These are phyloP conservation scores for Arthroderma uncinatum DNA, from an alignment of 2,329 filamentous ascomycete species.

Conservation along the genomic window DNA sequence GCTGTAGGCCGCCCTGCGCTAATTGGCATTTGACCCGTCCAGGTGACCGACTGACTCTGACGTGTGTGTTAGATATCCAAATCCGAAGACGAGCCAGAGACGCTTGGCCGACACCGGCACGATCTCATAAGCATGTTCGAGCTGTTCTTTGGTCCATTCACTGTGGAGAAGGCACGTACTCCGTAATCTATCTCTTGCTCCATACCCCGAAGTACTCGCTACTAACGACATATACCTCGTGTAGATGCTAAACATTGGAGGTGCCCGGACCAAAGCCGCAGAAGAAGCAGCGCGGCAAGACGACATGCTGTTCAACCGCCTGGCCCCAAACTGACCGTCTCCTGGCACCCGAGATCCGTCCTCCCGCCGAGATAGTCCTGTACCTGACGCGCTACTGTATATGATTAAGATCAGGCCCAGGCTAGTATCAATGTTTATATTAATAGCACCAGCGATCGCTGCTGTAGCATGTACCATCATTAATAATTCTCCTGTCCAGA, in stretches of 20 bases:
- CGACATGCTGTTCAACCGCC: not conserved
- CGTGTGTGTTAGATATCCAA: not conserved
- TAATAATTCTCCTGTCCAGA: not conserved
- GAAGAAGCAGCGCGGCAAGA: not conserved
- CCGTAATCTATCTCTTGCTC: not conserved
- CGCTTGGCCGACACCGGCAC: not conserved
- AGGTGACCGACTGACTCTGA: not conserved
- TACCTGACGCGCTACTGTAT: not conserved
- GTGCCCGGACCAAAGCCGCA: not conserved
- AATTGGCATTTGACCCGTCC: not conserved
- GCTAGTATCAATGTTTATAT: too few species aligned
- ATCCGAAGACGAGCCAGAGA: not conserved
- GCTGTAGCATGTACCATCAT: not conserved
- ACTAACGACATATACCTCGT: not conserved
- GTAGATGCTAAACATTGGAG: not conserved
- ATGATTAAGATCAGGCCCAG: too few species aligned
- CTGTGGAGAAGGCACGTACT: not conserved
- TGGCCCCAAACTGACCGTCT: not conserved
- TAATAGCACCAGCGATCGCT: not conserved
- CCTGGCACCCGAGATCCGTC: not conserved
- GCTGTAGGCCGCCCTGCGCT: not conserved
- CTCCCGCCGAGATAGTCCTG: not conserved
- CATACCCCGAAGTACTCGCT: too few species aligned
- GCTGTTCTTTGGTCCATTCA: not conserved
- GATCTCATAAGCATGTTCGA: not conserved